Conservation (phyloP, 352 stramenopile species). For the Hyaloperonospora brassicae region DNA sequence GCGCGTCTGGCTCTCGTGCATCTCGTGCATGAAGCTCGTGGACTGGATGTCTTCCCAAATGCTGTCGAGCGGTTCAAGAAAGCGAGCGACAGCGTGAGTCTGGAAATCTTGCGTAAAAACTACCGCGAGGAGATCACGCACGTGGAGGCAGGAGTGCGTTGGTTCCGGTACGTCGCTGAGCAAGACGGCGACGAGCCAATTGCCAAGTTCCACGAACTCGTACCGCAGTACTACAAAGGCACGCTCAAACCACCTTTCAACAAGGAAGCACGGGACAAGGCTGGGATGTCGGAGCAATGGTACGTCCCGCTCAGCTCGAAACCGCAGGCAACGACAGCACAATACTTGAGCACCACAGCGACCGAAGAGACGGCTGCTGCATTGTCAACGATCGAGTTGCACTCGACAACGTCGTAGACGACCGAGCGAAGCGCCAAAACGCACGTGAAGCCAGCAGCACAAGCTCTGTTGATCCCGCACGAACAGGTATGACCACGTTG, state of each 20-base stretch:
- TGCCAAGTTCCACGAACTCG: slow-evolving; percentile 39
- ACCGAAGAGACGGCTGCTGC: slow-evolving; percentile 12
- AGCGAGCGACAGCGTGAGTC: slow-evolving; percentile 29
- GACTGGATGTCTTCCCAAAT: slow-evolving; percentile 45
- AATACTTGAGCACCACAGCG: neutral
- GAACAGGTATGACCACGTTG: too few species aligned
- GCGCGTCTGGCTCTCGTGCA: slow-evolving; percentile 47
- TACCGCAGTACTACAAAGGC: slow-evolving; percentile 43
- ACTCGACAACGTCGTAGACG: too few species aligned
- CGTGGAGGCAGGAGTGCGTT: slow-evolving; percentile 32
- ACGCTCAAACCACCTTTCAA: slow-evolving; percentile 55
- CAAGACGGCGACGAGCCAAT: slow-evolving; percentile 26
- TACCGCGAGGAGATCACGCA: slow-evolving; percentile 47
- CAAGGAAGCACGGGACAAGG: slow-evolving; percentile 35
- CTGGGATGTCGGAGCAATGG: slow-evolving; percentile 41
- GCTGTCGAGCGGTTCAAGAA: slow-evolving; percentile 42
- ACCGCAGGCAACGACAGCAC: slow-evolving; percentile 1
- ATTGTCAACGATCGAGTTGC: slow-evolving; percentile 3
- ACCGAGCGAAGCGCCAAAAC: too few species aligned
- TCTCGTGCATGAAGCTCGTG: slow-evolving; percentile 50
- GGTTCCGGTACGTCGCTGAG: slow-evolving; percentile 37
- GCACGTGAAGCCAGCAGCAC: too few species aligned
- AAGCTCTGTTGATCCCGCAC: too few species aligned
- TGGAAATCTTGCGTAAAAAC: slow-evolving; percentile 44
- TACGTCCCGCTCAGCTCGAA: slow-evolving; percentile 33